Percentiles rank a stretch among this genome's conserved stretches.
phyloP scores from a whole-genome alignment of 1,139 yeast genomes.

The Magnusiomyces fungicola region DNA sequence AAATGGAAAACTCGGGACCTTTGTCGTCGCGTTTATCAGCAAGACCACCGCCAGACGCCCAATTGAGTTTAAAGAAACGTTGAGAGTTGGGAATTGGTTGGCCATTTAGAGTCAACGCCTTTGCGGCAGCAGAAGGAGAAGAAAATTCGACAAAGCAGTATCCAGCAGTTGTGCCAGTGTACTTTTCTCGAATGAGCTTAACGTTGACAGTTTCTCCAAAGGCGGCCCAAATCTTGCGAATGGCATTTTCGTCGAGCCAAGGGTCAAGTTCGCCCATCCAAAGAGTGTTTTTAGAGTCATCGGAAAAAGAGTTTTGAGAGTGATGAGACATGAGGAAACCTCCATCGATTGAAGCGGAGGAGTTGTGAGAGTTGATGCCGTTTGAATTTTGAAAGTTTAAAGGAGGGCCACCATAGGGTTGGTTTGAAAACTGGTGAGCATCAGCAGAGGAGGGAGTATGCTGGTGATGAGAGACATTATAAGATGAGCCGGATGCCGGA shows the following conservation, averaged over 20 bases:
- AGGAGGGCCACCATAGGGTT: too few species aligned
- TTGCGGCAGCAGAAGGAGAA: conserved; percentile 55
- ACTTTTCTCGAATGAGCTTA: conserved; percentile 53
- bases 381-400: too few species aligned
- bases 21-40: conserved; percentile 30
- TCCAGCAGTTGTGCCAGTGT: conserved; percentile 49
- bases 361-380: too few species aligned
- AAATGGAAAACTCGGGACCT: conserved; percentile 59
- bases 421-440: too few species aligned
- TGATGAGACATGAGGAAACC: not conserved
- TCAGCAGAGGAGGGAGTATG: too few species aligned
- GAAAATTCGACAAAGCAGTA: conserved; percentile 85
- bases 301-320: not conserved
- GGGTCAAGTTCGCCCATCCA: conserved; percentile 98
- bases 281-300: conserved; percentile 33
- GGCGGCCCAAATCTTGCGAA: conserved; percentile 59
- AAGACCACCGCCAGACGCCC: conserved; percentile 74
- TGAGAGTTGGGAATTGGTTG: conserved; percentile 55
- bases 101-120: conserved; percentile 64
- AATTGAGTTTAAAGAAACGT: conserved; percentile 64
- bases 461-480: not conserved
- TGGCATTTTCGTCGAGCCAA: conserved; percentile 66
- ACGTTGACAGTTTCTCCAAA: conserved; percentile 47
- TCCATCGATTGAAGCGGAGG: too few species aligned
- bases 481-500: not conserved